These are phyloP conservation scores for Emergomyces orientalis DNA, from an alignment of 2,329 filamentous ascomycete species.

Conservation along the genomic window DNA sequence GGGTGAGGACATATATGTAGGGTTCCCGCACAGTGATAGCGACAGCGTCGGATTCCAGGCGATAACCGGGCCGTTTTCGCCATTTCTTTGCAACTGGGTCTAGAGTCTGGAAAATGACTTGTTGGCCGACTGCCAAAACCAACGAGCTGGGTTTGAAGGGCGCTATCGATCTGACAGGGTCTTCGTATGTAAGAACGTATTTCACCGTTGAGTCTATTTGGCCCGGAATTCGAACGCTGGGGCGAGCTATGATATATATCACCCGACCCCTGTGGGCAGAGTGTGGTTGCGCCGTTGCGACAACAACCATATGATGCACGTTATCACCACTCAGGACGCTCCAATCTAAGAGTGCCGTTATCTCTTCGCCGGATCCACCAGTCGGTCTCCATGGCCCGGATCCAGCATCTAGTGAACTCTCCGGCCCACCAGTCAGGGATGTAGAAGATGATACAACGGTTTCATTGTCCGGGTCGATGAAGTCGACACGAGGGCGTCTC, in stretches of 20 bases:
- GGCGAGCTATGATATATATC: conserved; percentile 30
- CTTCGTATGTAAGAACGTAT: conserved; percentile 28
- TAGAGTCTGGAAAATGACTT: conserved; percentile 36
- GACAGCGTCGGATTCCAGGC: conserved; percentile 42
- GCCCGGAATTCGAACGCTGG: conserved; percentile 19
- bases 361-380: conserved; percentile 32
- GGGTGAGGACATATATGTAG: conserved; percentile 47
- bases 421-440: conserved; percentile 3
- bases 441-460: conserved; percentile 4
- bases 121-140: conserved; percentile 39
- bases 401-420: conserved; percentile 6
- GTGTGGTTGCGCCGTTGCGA: conserved; percentile 29
- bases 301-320: conserved; percentile 33
- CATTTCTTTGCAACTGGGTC: conserved; percentile 36
- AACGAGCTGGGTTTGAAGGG: conserved; percentile 37
- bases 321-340: conserved; percentile 27
- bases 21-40: conserved; percentile 40
- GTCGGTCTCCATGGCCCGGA: conserved; percentile 21
- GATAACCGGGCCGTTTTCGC: conserved; percentile 30
- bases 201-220: conserved; percentile 29
- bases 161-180: conserved; percentile 48
- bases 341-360: conserved; percentile 37
- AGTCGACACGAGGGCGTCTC: conserved; percentile 29
- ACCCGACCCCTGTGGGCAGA: conserved; percentile 27
- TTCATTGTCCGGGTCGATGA: conserved; percentile 29